Evolutionary conservation across 2,329 filamentous ascomycete species (phyloP).

Genomic region (Aspergillus brunneoviolaceus): DNA sequence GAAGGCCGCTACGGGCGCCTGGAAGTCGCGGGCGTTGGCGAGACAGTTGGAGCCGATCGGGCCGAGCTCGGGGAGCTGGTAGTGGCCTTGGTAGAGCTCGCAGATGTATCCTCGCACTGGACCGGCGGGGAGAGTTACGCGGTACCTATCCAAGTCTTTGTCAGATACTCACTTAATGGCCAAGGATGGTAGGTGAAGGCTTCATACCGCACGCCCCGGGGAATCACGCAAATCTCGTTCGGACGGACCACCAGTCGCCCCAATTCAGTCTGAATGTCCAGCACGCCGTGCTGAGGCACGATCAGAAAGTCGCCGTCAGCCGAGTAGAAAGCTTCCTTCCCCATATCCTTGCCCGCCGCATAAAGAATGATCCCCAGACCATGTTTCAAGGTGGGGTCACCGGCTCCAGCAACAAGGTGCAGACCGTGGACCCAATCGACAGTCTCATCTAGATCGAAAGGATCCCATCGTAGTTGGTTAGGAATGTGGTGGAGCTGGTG

Average conservation of each 20-base stretch:
- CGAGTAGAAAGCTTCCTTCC: constrained; percentile 76
- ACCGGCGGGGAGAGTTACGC: constrained; percentile 63
- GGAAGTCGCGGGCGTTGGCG: constrained; percentile 75
- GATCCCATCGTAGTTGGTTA: constrained; percentile 79
- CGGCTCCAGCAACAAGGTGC: constrained; percentile 73
- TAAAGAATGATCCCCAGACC: constrained; percentile 81
- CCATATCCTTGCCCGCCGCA: constrained; percentile 76
- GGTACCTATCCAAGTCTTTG: constrained; percentile 51
- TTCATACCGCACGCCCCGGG: constrained; percentile 62
- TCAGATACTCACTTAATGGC: background rate
- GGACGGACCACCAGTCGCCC: constrained; percentile 73
- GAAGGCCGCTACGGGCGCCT: constrained; percentile 68
- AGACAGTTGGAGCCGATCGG: constrained; percentile 72
- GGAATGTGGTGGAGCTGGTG: constrained; percentile 69
- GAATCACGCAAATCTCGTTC: constrained; percentile 75
- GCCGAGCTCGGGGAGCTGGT: constrained; percentile 68
- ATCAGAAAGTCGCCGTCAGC: constrained; percentile 78
- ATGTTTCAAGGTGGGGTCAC: constrained; percentile 74
- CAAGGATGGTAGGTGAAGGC: background rate
- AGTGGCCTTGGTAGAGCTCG: constrained; percentile 72
- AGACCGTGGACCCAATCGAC: constrained; percentile 69
- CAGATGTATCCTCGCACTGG: constrained; percentile 71
- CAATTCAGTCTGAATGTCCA: constrained; percentile 77
- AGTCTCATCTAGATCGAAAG: constrained; percentile 69
- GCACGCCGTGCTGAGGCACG: constrained; percentile 69